These are phyloP conservation scores for Colletotrichum sp. DNA, from an alignment of 2,329 filamentous ascomycete genomes.

Conservation along the genomic window DNA sequence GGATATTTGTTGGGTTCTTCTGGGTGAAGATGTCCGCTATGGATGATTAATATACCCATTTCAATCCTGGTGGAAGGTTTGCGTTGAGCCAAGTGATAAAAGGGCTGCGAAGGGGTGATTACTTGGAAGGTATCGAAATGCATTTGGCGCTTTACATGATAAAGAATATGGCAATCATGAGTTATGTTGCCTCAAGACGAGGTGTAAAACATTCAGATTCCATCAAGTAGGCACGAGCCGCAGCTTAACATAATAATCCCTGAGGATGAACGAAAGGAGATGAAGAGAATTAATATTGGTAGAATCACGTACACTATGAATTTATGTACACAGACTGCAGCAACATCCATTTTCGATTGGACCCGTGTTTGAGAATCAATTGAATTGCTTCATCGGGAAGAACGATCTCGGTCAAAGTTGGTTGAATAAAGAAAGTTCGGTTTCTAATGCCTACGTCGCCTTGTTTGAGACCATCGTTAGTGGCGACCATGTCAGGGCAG, in stretches of 20 bases:
- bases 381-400: too few relatives aligned
- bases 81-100: neutral
- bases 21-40: neutral
- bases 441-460: neutral
- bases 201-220: neutral
- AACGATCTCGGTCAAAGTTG: neutral
- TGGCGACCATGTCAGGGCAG: neutral
- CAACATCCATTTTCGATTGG: too few relatives aligned
- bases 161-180: neutral
- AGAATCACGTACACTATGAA: neutral
- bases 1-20: neutral
- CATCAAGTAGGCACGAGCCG: neutral
- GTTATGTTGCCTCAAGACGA: neutral
- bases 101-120: neutral
- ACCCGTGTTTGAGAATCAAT: too few relatives aligned
- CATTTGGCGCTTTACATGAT: neutral
- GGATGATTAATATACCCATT: neutral
- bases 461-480: rapidly evolving
- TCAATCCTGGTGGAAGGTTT: rapidly evolving
- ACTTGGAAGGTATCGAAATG: neutral
- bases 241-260: rapidly evolving
- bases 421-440: rapidly evolving
- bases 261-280: rapidly evolving
- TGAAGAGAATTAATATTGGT: neutral
- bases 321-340: too few relatives aligned